These are phyloP conservation scores for Leishmania arabica DNA, from an alignment of 208 protist genomes.

Conservation along the genomic window DNA sequence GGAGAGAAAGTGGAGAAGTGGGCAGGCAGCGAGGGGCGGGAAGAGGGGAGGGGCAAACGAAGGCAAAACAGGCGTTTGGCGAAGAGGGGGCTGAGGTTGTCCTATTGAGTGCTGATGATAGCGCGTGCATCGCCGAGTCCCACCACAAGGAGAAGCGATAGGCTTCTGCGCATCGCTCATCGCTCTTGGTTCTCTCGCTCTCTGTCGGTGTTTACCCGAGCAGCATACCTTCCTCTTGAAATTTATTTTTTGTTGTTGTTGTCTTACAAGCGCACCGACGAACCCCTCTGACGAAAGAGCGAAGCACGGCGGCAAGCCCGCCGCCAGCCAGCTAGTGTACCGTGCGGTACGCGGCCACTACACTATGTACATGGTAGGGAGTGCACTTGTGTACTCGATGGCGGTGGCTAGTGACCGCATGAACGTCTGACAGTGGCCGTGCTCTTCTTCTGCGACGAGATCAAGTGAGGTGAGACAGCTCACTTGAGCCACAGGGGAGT, in stretches of 20 bases:
- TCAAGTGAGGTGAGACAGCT: background rate
- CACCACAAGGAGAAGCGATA: background rate
- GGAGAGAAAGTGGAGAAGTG: background rate
- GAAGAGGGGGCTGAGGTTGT: background rate
- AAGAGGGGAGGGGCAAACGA: background rate
- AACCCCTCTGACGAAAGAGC: background rate
- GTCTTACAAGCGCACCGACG: background rate
- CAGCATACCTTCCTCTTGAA: background rate
- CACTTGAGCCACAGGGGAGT: slow-evolving; percentile 24
- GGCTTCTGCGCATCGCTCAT: background rate
- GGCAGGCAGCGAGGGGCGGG: background rate
- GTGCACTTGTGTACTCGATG: background rate
- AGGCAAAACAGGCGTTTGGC: background rate
- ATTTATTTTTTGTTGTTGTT: background rate
- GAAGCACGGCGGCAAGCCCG: background rate
- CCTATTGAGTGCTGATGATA: background rate
- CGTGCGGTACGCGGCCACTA: background rate
- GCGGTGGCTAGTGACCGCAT: background rate
- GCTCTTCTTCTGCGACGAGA: background rate
- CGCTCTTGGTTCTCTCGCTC: background rate
- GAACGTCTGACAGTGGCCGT: background rate
- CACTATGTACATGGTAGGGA: background rate
- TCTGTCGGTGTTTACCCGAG: background rate
- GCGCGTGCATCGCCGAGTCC: background rate
- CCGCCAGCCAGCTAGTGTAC: background rate